Conservation (phyloP, 805 yeast species). For the Candida maltosa region DNA sequence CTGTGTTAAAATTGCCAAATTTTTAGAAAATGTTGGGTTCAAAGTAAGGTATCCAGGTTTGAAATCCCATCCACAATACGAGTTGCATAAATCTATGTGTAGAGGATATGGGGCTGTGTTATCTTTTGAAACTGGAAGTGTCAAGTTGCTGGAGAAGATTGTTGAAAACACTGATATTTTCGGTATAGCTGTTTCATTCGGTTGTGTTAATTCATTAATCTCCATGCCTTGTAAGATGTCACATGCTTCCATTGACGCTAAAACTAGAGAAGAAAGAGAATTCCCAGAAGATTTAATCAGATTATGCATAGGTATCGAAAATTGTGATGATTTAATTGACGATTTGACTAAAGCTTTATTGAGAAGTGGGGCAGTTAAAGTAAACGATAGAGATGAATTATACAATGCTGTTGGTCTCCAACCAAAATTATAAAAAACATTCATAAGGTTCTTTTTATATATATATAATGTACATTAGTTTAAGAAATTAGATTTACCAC, state of each 20-base stretch:
- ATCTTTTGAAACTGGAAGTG: slow-evolving; percentile 81
- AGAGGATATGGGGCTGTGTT: slow-evolving; percentile 88
- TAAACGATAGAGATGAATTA: slow-evolving; percentile 38
- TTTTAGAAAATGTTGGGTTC: slow-evolving; percentile 64
- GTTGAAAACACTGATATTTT: slow-evolving; percentile 75
- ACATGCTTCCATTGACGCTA: slow-evolving; percentile 92
- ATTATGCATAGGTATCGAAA: slow-evolving; percentile 89
- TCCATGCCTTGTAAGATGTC: slow-evolving; percentile 96
- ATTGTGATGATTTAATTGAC: slow-evolving; percentile 71
- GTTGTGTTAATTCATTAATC: slow-evolving; percentile 88
- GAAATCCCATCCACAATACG: slow-evolving; percentile 76
- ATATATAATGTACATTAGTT: not conserved
- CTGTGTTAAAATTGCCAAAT: slow-evolving; percentile 73
- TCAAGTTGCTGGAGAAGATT: slow-evolving; percentile 61
- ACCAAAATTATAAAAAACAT: slow-evolving; percentile 21
- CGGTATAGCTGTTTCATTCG: slow-evolving; percentile 90
- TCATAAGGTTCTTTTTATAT: too few relatives aligned
- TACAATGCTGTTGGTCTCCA: slow-evolving; percentile 35
- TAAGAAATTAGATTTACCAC: too few relatives aligned
- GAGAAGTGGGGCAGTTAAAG: slow-evolving; percentile 56
- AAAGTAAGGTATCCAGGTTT: slow-evolving; percentile 86
- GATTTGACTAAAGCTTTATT: slow-evolving; percentile 73
- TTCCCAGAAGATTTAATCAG: slow-evolving; percentile 91
- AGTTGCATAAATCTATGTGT: slow-evolving; percentile 71
- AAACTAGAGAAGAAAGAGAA: slow-evolving; percentile 80